Evolutionary conservation across 306 rosid genomes (phyloP), one percentile per base, ranked within the genome.

Genomic region (Parietaria judaica): DNA sequence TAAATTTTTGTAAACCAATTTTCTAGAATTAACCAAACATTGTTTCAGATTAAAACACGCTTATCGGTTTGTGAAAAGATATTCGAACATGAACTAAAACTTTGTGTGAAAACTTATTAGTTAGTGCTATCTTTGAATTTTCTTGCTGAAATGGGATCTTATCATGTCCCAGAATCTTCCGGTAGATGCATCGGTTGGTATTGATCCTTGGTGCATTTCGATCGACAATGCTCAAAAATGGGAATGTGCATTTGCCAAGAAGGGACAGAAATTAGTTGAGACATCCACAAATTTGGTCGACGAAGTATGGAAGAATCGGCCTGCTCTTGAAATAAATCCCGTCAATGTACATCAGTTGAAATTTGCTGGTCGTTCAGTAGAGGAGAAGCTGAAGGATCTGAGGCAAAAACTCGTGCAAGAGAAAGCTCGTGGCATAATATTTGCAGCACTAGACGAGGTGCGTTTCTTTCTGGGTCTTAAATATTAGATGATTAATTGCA

Each of bases 181-280:
- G 5, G 75, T 73, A 54, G 84, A 66, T 59, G 86, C 90, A 8
- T 77, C 84, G 54, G 56, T 88, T 71, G 99, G 99, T 69, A 85
- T 94, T 60, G 99, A 94, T 72, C 88, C 95, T 15, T 94, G 99
- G 99, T 86, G 97, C 76, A 74, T 83, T 66, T 88, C 99, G 39
- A 74, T 94, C 43, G 90, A 84, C 71, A 81, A 94, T 2, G 90
- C 97, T 46, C 85, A 84, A 73, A 86, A 74, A 67, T 94, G 97
- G 97, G 85, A 84, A 73, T 84, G 60, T 43, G 77, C 89, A 44
- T 94, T 88, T 76, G 67, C 69, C 35, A 68, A 49, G 63, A 94
- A 82, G 75, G 76, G 74, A 56, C 99, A 86, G 87, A 88, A 86
- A 78, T 78, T 94, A 76, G 85, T 88, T 64, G 88, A 79, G 58